Conservation (phyloP, 805 yeast species). For the Kregervanrija pseudodelftensis region DNA sequence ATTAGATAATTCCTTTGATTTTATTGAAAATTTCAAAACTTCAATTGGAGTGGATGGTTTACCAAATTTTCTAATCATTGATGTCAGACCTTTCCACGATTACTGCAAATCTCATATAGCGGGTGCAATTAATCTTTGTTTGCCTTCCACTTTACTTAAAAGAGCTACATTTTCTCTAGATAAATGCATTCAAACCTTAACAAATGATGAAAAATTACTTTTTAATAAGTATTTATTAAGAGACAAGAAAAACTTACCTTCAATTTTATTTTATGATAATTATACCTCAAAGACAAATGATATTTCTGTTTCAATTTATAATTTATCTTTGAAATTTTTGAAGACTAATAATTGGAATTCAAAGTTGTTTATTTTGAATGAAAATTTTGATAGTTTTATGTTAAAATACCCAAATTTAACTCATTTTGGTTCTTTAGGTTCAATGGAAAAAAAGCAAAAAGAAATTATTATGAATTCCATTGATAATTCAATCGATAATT, state of each 20-base stretch:
- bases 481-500: background rate
- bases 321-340: slow-evolving; percentile 42
- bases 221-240: slow-evolving; percentile 31
- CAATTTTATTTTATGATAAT: slow-evolving; percentile 48
- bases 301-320: slow-evolving; percentile 35
- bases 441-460: background rate
- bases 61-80: slow-evolving; percentile 46
- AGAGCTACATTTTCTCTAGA: slow-evolving; percentile 63
- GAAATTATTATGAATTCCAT: background rate
- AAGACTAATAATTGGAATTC: slow-evolving; percentile 33
- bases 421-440: background rate
- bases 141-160: slow-evolving; percentile 83
- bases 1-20: slow-evolving; percentile 12
- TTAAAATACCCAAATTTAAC: background rate
- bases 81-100: slow-evolving; percentile 76
- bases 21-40: slow-evolving; percentile 12
- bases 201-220: slow-evolving; percentile 40
- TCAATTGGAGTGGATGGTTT: slow-evolving; percentile 20
- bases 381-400: background rate
- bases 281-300: slow-evolving; percentile 22
- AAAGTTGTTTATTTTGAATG: slow-evolving; percentile 31
- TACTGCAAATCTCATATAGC: slow-evolving; percentile 51
- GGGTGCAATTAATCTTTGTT: slow-evolving; percentile 66
- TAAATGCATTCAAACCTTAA: slow-evolving; percentile 55
- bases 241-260: slow-evolving; percentile 28